Evolutionary conservation across 257 asterid species (phyloP), one percentile per base, ranked within the genome.

Genomic region (Solanum microdontum): DNA sequence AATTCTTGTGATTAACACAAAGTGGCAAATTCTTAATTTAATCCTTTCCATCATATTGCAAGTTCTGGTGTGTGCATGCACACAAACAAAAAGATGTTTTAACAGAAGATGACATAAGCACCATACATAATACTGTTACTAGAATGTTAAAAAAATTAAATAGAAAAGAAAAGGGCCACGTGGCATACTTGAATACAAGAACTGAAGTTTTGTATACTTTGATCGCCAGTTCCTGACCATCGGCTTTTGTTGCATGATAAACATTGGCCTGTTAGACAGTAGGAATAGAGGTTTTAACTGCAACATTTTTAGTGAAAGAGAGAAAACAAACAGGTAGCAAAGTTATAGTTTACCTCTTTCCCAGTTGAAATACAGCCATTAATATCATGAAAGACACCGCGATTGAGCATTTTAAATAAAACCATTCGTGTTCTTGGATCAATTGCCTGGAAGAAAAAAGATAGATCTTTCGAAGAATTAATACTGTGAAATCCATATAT

Each of bases 341-440:
- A 84, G 51, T 58, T 24, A 77, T 32, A 24, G 60, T 55, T 40
- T 91, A 95, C 99, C 92, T 97, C 99, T 94, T 97, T 97, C 88
- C 99, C 99, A 86, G 99, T 97, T 86, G 99, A 97, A 90, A 97
- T 97, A 92, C 99, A 97, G 82, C 99, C 99, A 84, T 97, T 97
- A 87, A 97, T 97, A 82, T 97, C 95, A 90, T 90, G 92, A 90
- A 97, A 97, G 55, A 94, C 88, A 60, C 96, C 98, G 2, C 96
- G 91, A 87, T 97, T 97, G 85, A 94, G 90, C 99, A 97, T 97
- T 90, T 95, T 97, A 93, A 94, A 95, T 82, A 97, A 90, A 86
- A 97, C 98, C 99, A 97, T 97, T 66, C 99, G 94, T 87, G 99
- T 97, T 91, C 99, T 94, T 30, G 99, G 99, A 91, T 97, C 99